phyloP scores from a whole-genome alignment of 2,329 filamentous ascomycete genomes.

The Dothiorella sarmentorum region DNA sequence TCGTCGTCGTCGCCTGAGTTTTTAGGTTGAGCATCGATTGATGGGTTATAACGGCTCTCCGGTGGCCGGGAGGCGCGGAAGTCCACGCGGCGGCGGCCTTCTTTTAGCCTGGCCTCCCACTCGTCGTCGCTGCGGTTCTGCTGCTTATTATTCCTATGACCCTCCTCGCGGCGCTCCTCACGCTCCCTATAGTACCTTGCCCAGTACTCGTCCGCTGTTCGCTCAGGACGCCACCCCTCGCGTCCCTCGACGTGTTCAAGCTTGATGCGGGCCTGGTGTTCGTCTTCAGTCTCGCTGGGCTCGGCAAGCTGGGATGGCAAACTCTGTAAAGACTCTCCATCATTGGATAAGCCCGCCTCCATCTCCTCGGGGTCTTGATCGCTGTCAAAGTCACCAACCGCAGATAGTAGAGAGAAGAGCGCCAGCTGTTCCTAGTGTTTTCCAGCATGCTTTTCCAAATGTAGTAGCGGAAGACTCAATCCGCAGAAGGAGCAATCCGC shows the following conservation, averaged over 20 bases:
- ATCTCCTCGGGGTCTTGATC: too few relatives aligned
- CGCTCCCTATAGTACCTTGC: not conserved
- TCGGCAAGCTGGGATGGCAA: too few relatives aligned
- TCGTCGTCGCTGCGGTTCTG: not conserved
- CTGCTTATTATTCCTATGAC: not conserved
- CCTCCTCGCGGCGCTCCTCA: not conserved
- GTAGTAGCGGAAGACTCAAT: too few relatives aligned
- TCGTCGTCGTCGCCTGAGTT: not conserved
- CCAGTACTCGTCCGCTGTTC: conserved; percentile 2
- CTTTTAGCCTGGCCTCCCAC: not conserved
- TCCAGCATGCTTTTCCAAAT: too few relatives aligned
- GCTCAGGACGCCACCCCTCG: not conserved
- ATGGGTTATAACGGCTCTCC: not conserved
- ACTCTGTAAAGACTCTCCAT: too few relatives aligned
- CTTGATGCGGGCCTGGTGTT: conserved; percentile 4
- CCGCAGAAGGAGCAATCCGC: too few relatives aligned
- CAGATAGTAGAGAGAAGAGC: too few relatives aligned
- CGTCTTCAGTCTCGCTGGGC: not conserved
- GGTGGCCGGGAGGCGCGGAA: not conserved
- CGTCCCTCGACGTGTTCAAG: not conserved
- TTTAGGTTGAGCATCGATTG: not conserved
- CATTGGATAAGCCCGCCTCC: too few relatives aligned
- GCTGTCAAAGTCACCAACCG: too few relatives aligned
- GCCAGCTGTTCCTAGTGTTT: too few relatives aligned
- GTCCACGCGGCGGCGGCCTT: conserved; percentile 3